A percentile compares a stretch with the other conserved stretches of the same genome.
Conservation (phyloP, 805 yeast genomes). For the Komagataella populi region DNA sequence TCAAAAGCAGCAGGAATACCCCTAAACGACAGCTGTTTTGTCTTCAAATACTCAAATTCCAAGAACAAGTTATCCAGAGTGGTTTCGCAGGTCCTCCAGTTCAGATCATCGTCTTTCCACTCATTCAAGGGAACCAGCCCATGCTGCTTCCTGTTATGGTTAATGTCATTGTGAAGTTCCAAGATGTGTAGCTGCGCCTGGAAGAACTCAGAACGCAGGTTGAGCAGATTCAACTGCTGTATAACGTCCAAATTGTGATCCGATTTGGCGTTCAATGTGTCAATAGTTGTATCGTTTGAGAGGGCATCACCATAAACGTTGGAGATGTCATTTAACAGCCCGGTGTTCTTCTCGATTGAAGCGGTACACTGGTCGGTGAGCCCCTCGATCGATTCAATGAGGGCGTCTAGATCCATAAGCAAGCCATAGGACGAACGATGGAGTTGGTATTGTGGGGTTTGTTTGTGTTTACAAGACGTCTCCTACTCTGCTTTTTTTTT, state of each 20-base stretch:
- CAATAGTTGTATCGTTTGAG: neutral
- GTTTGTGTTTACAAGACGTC: neutral
- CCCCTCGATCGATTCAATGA: neutral
- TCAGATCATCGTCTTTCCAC: conserved; percentile 21
- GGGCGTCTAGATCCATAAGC: neutral
- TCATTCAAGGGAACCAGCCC: conserved; percentile 9
- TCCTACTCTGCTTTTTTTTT: neutral
- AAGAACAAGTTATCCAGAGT: conserved; percentile 27
- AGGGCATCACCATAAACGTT: neutral
- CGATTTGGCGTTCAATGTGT: neutral
- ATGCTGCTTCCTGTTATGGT: conserved; percentile 8
- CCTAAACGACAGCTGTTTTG: conserved; percentile 5
- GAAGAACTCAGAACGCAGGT: conserved; percentile 18
- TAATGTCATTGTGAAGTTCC: conserved; percentile 8
- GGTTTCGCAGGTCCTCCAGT: conserved; percentile 31
- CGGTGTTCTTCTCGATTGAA: neutral
- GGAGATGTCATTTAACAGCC: neutral
- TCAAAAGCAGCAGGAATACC: neutral
- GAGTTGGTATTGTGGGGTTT: neutral
- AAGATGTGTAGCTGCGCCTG: conserved; percentile 18
- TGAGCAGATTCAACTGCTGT: conserved; percentile 17
- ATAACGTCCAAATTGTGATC: conserved; percentile 1
- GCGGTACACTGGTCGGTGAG: neutral
- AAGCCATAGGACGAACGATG: neutral
- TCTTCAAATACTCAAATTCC: conserved; percentile 23